Percentiles rank a stretch among this genome's conserved stretches.
Evolutionary conservation across 2,329 filamentous ascomycete genomes (phyloP).

Genomic region (Blumeriella jaapii): DNA sequence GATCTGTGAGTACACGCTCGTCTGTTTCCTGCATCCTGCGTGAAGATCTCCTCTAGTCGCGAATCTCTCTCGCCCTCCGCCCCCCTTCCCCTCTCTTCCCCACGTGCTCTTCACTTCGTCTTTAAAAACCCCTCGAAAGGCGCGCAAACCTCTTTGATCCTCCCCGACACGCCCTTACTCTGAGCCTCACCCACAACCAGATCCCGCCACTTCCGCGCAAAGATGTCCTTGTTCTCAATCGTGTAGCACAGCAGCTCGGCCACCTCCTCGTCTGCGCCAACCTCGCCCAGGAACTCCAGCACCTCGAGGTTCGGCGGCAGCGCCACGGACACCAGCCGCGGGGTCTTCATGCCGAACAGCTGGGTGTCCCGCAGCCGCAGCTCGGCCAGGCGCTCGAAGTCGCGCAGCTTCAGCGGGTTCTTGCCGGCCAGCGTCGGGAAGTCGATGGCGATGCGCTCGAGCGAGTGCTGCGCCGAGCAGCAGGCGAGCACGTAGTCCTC

Average conservation of each 20-base stretch:
- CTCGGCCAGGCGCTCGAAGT: conserved; percentile 32
- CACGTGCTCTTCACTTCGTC: not conserved
- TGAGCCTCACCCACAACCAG: conserved; percentile 28
- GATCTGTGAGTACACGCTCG: not conserved
- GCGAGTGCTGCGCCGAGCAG: conserved; percentile 30
- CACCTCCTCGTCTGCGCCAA: conserved; percentile 37
- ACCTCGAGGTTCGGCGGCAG: conserved; percentile 35
- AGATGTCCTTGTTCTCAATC: conserved; percentile 30
- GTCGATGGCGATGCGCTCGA: conserved; percentile 36
- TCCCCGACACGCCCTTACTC: conserved; percentile 1
- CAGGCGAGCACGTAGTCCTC: conserved; percentile 37
- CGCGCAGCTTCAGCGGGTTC: conserved; percentile 33
- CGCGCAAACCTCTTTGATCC: conserved; percentile 1
- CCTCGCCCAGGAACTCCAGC: conserved; percentile 35
- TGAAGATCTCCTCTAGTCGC: not conserved
- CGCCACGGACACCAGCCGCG: conserved; percentile 36
- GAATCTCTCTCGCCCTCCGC: not conserved
- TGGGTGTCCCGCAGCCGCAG: conserved; percentile 37
- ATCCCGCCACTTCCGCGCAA: conserved; percentile 30
- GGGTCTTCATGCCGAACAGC: conserved; percentile 35
- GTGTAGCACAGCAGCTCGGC: conserved; percentile 34
- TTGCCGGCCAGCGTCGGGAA: conserved; percentile 31
- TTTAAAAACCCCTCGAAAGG: conserved; percentile 2
- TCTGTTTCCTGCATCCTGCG: not conserved
- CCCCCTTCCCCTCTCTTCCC: too few relatives aligned